Percentiles rank a stretch among this genome's conserved stretches.
phyloP scores from a whole-genome alignment of 192 early-diverging fungal genomes.

The Coemansia sp. region DNA sequence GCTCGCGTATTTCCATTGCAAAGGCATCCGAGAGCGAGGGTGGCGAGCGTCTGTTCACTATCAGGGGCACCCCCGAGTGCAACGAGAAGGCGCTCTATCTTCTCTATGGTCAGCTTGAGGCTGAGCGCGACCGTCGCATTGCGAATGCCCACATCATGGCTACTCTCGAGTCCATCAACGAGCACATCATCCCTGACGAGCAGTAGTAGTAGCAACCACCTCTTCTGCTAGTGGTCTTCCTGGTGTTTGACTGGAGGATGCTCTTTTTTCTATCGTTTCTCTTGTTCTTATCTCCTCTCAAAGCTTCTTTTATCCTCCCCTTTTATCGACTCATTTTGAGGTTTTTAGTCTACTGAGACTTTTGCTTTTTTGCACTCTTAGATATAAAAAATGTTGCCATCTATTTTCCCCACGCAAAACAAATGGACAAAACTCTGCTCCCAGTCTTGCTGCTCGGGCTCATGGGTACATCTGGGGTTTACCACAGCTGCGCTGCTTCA shows the following conservation, averaged over 20 bases:
- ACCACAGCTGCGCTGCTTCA: too few species aligned
- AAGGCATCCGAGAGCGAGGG: constrained; percentile 76
- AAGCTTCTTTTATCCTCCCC: too few species aligned
- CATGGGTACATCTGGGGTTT: too few species aligned
- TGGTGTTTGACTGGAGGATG: neutral
- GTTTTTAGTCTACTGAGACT: too few species aligned
- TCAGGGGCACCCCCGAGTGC: constrained; percentile 81
- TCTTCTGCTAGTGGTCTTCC: neutral
- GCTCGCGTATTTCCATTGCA: constrained; percentile 88
- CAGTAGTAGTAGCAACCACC: neutral
- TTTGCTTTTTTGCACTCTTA: too few species aligned
- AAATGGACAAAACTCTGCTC: too few species aligned
- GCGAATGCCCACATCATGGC: constrained; percentile 51
- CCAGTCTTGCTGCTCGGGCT: too few species aligned
- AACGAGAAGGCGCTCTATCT: constrained; percentile 91
- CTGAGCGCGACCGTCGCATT: constrained; percentile 80
- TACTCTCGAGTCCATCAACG: constrained; percentile 52
- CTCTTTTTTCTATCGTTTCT: constrained; percentile 4
- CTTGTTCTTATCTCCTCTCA: neutral
- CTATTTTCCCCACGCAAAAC: too few species aligned
- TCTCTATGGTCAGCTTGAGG: constrained; percentile 87
- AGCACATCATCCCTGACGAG: constrained; percentile 46
- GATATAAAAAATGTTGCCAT: too few species aligned
- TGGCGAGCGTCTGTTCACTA: constrained; percentile 89
- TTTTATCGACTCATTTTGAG: too few species aligned